Conservation (phyloP, 306 rosid genomes). For the Datisca glomerata region DNA sequence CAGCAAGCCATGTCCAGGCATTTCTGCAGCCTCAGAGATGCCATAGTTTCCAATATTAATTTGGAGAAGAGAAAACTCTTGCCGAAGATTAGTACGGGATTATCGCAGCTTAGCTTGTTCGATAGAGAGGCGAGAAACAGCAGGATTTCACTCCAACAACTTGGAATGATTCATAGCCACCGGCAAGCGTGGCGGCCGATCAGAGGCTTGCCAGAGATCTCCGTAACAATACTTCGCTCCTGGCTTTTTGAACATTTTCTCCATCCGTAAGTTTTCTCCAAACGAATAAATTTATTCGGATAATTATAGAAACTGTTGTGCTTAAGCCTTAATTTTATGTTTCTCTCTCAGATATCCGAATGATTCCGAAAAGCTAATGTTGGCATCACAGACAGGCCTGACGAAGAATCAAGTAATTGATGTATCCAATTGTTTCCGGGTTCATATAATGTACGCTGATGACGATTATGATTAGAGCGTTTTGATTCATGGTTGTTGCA, state of each 20-base stretch:
- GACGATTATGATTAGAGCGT: too few species aligned
- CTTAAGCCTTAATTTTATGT: not conserved
- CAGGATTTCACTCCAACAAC: constrained; percentile 51
- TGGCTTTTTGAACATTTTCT: constrained; percentile 91
- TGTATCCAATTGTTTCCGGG: not conserved
- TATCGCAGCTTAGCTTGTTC: constrained; percentile 57
- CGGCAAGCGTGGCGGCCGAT: constrained; percentile 78
- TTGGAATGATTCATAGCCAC: constrained; percentile 55
- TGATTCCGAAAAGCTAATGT: constrained; percentile 61
- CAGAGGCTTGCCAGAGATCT: constrained; percentile 78
- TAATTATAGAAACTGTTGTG: too few species aligned
- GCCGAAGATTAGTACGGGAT: constrained; percentile 37
- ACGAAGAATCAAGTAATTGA: constrained; percentile 61
- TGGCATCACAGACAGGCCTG: constrained; percentile 78
- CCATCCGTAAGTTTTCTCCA: constrained; percentile 58
- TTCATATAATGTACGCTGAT: too few species aligned
- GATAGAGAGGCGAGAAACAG: constrained; percentile 38
- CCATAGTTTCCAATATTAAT: constrained; percentile 44
- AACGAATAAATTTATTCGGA: too few species aligned
- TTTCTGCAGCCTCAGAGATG: constrained; percentile 61
- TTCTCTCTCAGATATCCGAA: constrained; percentile 60
- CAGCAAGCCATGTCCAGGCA: constrained; percentile 85
- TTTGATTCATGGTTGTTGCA: too few species aligned
- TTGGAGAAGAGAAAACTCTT: constrained; percentile 39
- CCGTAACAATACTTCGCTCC: constrained; percentile 67